phyloP scores from a whole-genome alignment of 257 asterid genomes.

The Nicotiana otophora region DNA sequence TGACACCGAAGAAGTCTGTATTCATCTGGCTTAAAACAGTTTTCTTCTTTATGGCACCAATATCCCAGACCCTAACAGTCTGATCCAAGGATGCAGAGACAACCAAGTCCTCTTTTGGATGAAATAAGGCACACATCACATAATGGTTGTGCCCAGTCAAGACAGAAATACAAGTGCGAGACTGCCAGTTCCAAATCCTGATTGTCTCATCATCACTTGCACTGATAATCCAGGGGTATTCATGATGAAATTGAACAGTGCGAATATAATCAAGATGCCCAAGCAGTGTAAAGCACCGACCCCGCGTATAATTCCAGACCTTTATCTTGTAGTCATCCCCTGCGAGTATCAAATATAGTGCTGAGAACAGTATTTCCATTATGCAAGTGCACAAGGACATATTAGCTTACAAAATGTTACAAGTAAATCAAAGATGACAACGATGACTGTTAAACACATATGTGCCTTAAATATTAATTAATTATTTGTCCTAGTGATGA shows the following conservation, averaged over 20 bases:
- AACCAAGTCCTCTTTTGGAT: constrained; percentile 93
- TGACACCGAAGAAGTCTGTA: constrained; percentile 91
- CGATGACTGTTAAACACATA: background rate
- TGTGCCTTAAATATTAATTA: background rate
- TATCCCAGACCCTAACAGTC: constrained; percentile 97
- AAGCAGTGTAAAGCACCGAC: constrained; percentile 86
- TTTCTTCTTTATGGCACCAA: constrained; percentile 87
- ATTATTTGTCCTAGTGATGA: background rate
- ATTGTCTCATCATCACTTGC: constrained; percentile 98
- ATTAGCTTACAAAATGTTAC: background rate
- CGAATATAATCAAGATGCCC: constrained; percentile 98
- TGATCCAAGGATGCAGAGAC: constrained; percentile 98
- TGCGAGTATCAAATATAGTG: constrained; percentile 27
- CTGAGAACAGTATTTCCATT: background rate
- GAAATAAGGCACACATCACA: constrained; percentile 90
- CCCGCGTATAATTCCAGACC: too few relatives aligned
- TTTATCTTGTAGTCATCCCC: constrained; percentile 99
- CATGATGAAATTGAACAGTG: constrained; percentile 96
- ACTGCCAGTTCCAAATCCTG: constrained; percentile 98
- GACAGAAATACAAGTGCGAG: constrained; percentile 89
- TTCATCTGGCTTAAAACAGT: constrained; percentile 90
- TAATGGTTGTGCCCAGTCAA: too few relatives aligned
- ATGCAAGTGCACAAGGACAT: background rate
- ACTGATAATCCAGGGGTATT: constrained; percentile 95
- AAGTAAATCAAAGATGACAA: background rate